Percentiles rank a stretch among this genome's conserved stretches.
These are phyloP conservation scores for Ophiostoma fasciatum DNA, from an alignment of 2,329 filamentous ascomycete species.

Conservation along the genomic window DNA sequence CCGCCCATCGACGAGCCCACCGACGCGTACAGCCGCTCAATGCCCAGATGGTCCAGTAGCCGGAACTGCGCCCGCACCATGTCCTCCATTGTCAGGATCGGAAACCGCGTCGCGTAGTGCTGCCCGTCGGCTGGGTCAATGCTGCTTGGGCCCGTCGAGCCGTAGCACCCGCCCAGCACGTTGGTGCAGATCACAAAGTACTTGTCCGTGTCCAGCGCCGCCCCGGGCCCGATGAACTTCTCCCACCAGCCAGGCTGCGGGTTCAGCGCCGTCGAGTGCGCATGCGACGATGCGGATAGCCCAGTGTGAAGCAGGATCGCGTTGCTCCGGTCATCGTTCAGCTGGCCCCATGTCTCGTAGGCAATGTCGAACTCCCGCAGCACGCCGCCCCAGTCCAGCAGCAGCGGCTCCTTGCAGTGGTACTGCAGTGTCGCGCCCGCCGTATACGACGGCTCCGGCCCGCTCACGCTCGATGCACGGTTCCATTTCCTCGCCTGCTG, in stretches of 20 bases:
- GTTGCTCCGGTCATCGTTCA: constrained; percentile 73
- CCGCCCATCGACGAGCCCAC: constrained; percentile 97
- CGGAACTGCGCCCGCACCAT: constrained; percentile 96
- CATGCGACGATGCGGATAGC: constrained; percentile 92
- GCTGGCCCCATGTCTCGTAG: constrained; percentile 79
- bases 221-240: constrained; percentile 84
- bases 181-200: constrained; percentile 95
- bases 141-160: constrained; percentile 80
- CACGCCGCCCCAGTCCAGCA: constrained; percentile 92
- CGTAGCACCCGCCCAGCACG: constrained; percentile 89
- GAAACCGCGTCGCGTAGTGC: constrained; percentile 85
- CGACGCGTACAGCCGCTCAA: constrained; percentile 71
- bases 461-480: constrained; percentile 46
- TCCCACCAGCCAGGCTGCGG: constrained; percentile 96
- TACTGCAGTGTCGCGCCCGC: constrained; percentile 71
- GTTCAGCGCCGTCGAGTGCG: constrained; percentile 78
- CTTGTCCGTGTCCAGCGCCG: constrained; percentile 75
- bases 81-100: constrained; percentile 88
- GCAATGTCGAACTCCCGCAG: constrained; percentile 78
- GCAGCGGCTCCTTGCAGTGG: constrained; percentile 56
- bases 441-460: constrained; percentile 89
- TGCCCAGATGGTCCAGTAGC: constrained; percentile 63
- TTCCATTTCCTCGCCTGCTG: neutral
- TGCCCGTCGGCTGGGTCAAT: constrained; percentile 79
- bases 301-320: constrained; percentile 88